Base-by-base conservation (phyloP, 2,329 filamentous ascomycete species). In the Metarhizium anisopliae region DNA sequence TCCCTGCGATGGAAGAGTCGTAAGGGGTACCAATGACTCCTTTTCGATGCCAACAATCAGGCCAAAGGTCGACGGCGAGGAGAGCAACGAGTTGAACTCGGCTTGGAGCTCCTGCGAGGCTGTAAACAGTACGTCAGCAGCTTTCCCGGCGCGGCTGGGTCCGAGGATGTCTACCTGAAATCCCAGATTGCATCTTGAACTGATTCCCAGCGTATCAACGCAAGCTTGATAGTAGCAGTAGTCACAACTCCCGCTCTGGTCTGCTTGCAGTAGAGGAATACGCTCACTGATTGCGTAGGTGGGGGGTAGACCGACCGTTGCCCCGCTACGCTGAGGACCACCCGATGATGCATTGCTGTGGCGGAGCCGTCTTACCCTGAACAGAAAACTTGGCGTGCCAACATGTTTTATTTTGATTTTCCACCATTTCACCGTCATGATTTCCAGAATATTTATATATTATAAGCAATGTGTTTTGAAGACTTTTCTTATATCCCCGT, bases 31-130 rank as follows among this genome's bases (percentile, higher is more conserved):
- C 56, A 94, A 83, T 38, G 82, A 69, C 72, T 94, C 90, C 57
- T 79, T 76, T 51, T 79, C 70, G 66, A 94, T 93, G 59, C 80
- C 86, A 53, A 83, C 84, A 54, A 93, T 74, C 42, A 94, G 81
- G 53, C 83, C 89, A 62, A 90, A 87, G 61, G 85, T 78, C 52
- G 76, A 72, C 55, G 77, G 68, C 52, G 80, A 80, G 51, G 79
- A 77, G 60, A 90, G 79, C 66, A 94, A 78, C 58, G 73, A 75
- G 72, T 83, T 84, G 78, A 94, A 92, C 63, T 87, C 79, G 64
- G 82, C 75, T 67, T 85, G 81, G 59, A 94, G 86, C 78, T 93
- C 89, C 72, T 85, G 72, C 56, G 89, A 92, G 61, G 87, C 90
- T 89, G 67, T 51, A 4, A 47, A 45, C 10, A 5, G 14, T 11